Evolutionary conservation across 768 basidiomycete genomes (phyloP).

Genomic region (Lyophyllum atratum): DNA sequence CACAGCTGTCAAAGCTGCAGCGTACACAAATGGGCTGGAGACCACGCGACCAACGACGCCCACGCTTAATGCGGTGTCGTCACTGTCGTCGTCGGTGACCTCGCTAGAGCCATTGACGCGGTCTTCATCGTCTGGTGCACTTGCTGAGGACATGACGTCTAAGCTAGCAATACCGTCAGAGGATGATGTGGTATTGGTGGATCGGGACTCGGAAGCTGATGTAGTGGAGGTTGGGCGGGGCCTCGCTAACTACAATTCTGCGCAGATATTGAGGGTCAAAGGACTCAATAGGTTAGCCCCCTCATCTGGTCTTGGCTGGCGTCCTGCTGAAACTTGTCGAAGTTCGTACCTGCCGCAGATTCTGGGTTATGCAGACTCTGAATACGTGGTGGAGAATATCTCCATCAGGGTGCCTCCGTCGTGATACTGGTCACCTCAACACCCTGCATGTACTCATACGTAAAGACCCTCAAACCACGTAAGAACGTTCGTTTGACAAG

Average conservation of each 20-base stretch:
- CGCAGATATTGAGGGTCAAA: slow-evolving; percentile 85
- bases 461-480: slow-evolving; percentile 1
- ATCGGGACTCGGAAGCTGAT: slow-evolving; percentile 51
- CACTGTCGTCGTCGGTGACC: slow-evolving; percentile 45
- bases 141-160: slow-evolving; percentile 27
- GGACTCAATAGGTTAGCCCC: slow-evolving; percentile 84
- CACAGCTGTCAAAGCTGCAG: slow-evolving; percentile 25
- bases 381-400: slow-evolving; percentile 96
- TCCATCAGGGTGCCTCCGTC: slow-evolving; percentile 68
- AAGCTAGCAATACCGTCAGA: slow-evolving; percentile 26
- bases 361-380: slow-evolving; percentile 93
- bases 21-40: slow-evolving; percentile 40
- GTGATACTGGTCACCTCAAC: slow-evolving; percentile 3
- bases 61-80: slow-evolving; percentile 39
- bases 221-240: slow-evolving; percentile 92
- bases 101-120: slow-evolving; percentile 47
- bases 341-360: slow-evolving; percentile 81
- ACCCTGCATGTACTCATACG: neutral
- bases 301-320: neutral
- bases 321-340: slow-evolving; percentile 18
- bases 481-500: slow-evolving; percentile 20
- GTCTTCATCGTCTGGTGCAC: slow-evolving; percentile 38
- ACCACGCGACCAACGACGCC: slow-evolving; percentile 62
- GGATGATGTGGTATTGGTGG: slow-evolving; percentile 28
- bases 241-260: slow-evolving; percentile 93